These are phyloP conservation scores for Neopestalotiopsis rosae DNA, from an alignment of 2,329 filamentous ascomycete genomes.

Conservation along the genomic window DNA sequence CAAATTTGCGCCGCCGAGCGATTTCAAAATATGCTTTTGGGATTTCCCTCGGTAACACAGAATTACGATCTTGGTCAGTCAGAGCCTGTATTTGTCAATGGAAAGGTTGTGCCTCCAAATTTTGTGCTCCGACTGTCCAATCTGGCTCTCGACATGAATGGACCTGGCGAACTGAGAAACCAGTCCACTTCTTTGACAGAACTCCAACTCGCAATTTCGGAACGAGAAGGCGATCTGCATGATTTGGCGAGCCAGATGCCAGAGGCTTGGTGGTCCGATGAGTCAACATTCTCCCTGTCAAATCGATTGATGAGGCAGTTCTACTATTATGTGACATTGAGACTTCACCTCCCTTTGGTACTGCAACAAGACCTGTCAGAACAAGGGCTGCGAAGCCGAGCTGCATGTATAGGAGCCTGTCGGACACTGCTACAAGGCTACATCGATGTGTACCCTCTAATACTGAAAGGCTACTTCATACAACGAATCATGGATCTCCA, in stretches of 20 bases:
- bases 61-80: too few species aligned
- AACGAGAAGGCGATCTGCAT: neutral
- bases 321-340: neutral
- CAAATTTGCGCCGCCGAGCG: conserved; percentile 3
- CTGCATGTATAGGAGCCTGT: neutral
- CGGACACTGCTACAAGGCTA: neutral
- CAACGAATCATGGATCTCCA: neutral
- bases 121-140: neutral
- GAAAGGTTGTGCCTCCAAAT: neutral
- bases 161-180: neutral
- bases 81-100: neutral
- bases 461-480: conserved; percentile 5
- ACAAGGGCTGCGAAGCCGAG: neutral
- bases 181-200: neutral
- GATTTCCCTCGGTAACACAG: neutral
- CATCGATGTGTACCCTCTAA: neutral
- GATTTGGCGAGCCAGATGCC: neutral
- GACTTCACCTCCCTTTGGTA: neutral
- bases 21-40: neutral
- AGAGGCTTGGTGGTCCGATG: neutral
- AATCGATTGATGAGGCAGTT: neutral
- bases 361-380: neutral
- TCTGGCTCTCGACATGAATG: neutral
- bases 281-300: neutral
- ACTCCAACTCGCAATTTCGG: neutral